phyloP scores from a whole-genome alignment of 257 asterid genomes.

The Fraxinus excelsior region DNA sequence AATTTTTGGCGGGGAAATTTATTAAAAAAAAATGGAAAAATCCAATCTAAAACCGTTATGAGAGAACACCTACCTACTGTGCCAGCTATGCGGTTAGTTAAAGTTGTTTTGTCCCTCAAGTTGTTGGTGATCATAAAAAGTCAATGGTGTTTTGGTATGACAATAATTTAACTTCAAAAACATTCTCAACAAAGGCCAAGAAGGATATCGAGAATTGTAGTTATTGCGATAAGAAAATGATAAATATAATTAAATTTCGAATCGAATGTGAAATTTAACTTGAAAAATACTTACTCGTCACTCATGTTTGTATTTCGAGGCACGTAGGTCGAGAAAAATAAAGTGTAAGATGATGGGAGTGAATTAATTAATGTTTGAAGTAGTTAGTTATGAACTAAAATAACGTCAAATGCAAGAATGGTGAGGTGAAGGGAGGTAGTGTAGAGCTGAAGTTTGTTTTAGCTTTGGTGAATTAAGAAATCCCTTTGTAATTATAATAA shows the following conservation, averaged over 20 bases:
- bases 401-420: slow-evolving; percentile 42
- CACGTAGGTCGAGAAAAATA: too few species aligned
- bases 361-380: too few species aligned
- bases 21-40: neutral
- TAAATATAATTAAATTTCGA: too few species aligned
- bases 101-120: slow-evolving; percentile 12
- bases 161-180: neutral
- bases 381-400: slow-evolving; percentile 11
- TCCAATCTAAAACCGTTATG: neutral
- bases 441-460: slow-evolving; percentile 26
- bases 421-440: slow-evolving; percentile 35
- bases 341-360: neutral
- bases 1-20: slow-evolving; percentile 39
- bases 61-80: neutral
- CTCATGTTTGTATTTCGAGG: too few species aligned
- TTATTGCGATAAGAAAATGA: too few species aligned
- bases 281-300: too few species aligned
- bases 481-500: slow-evolving; percentile 17
- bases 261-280: too few species aligned
- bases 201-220: neutral
- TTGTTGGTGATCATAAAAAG: neutral
- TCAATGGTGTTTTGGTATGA: neutral
- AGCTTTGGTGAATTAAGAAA: slow-evolving; percentile 25
- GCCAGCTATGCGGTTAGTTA: slow-evolving; percentile 31
- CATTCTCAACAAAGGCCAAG: neutral